Evolutionary conservation across 129 eudicot species (phyloP).

Genomic region (Flaveria trinervia): DNA sequence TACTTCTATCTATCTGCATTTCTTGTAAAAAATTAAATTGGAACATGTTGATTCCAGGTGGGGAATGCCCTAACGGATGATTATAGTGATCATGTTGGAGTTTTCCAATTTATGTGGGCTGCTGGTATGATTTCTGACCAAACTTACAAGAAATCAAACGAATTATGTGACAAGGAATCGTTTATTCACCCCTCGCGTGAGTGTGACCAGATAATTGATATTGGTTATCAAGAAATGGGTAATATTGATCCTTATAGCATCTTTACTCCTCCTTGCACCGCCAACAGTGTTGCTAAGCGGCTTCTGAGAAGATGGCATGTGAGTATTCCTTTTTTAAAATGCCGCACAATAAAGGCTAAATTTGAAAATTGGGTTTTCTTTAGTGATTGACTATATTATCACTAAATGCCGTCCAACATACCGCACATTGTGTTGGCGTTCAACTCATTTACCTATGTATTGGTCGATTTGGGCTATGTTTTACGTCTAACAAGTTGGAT

Average conservation of each 20-base stretch:
- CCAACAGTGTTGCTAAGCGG: conserved; percentile 42
- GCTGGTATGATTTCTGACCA: conserved; percentile 90
- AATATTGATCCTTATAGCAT: conserved; percentile 85
- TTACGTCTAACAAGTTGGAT: no score
- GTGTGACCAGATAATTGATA: conserved; percentile 50
- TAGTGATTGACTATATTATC: not conserved
- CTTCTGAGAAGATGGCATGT: conserved; percentile 61
- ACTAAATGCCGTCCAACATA: not conserved
- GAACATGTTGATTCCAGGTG: conserved; percentile 50
- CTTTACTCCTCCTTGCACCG: conserved; percentile 88
- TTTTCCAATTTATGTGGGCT: conserved; percentile 86
- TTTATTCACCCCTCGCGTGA: conserved; percentile 50
- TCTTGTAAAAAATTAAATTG: not conserved
- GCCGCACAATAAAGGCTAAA: not conserved
- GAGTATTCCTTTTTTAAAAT: conserved; percentile 38
- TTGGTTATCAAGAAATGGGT: conserved; percentile 75
- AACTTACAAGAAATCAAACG: conserved; percentile 70
- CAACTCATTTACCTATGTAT: no score
- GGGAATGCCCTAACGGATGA: conserved; percentile 93
- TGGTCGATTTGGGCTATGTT: no score
- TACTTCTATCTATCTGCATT: not conserved
- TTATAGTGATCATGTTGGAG: conserved; percentile 72
- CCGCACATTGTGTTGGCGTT: no score
- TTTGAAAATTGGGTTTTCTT: not conserved
- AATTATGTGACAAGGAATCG: conserved; percentile 61